phyloP scores from a whole-genome alignment of 495 filamentous ascomycete genomes.

The Daldinia grandis region DNA sequence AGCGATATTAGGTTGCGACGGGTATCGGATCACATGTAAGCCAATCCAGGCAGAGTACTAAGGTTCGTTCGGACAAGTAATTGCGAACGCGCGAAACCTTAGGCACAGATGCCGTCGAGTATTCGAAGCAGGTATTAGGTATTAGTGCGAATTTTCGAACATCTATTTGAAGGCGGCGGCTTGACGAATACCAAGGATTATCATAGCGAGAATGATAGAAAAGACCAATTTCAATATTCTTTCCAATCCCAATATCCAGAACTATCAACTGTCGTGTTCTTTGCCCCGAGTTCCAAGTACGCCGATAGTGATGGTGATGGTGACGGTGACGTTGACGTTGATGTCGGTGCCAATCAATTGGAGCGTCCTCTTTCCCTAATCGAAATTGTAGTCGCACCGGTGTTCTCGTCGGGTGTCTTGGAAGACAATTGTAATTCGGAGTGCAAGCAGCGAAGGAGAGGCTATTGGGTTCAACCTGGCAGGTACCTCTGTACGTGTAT shows the following conservation, averaged over 20 bases:
- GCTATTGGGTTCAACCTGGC: slow-evolving; percentile 12
- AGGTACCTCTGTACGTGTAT: neutral
- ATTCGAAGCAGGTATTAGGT: neutral
- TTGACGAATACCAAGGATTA: slow-evolving; percentile 13
- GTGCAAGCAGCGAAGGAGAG: slow-evolving; percentile 8
- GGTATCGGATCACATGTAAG: slow-evolving; percentile 28
- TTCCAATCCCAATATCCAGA: slow-evolving; percentile 1
- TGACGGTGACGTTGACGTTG: neutral
- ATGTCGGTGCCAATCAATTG: slow-evolving; percentile 3
- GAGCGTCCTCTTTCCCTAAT: neutral
- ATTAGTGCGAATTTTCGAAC: slow-evolving; percentile 6
- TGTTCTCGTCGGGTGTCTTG: slow-evolving; percentile 17
- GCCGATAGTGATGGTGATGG: neutral
- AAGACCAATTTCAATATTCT: neutral
- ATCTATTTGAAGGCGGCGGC: slow-evolving; percentile 14
- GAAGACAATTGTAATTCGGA: slow-evolving; percentile 14
- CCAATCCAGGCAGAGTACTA: slow-evolving; percentile 9
- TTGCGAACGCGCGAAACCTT: slow-evolving; percentile 25
- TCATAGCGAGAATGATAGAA: slow-evolving; percentile 13
- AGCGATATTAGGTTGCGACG: neutral
- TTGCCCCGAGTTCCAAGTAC: neutral
- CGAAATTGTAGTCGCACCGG: slow-evolving; percentile 18
- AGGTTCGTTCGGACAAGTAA: slow-evolving; percentile 26
- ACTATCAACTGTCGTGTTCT: neutral
- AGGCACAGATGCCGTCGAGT: neutral